A percentile compares a stretch with the other conserved stretches of the same genome.
Evolutionary conservation across 1,284 basidiomycete species (phyloP).

Genomic region (Athelia psychrophila): DNA sequence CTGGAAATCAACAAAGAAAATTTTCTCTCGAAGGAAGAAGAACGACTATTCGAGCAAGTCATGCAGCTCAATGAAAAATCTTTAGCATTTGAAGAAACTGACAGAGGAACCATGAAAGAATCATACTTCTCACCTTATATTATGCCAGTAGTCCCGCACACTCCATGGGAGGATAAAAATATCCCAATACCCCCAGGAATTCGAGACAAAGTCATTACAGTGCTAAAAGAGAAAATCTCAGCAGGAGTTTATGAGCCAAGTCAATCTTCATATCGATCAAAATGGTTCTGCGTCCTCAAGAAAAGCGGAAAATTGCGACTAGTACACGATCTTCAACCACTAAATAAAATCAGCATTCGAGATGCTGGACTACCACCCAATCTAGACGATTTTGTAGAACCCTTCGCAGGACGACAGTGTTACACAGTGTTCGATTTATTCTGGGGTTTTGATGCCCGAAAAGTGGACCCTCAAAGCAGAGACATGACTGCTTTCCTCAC

Average conservation of each 20-base stretch:
- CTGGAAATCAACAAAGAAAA: conserved; percentile 21
- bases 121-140: conserved; percentile 34
- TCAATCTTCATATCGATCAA: conserved; percentile 20
- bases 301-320: conserved; percentile 22
- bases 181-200: conserved; percentile 38
- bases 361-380: conserved; percentile 30
- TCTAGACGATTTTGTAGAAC: conserved; percentile 17
- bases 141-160: conserved; percentile 30
- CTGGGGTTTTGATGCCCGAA: conserved; percentile 13
- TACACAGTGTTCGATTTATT: conserved; percentile 18
- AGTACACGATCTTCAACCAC: conserved; percentile 25
- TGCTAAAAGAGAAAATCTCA: conserved; percentile 25
- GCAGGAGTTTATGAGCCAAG: conserved; percentile 23
- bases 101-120: conserved; percentile 29
- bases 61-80: conserved; percentile 23
- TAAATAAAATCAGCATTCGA: conserved; percentile 19
- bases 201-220: conserved; percentile 26
- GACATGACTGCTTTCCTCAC: conserved; percentile 19
- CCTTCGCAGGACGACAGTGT: conserved; percentile 12
- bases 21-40: conserved; percentile 28
- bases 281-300: conserved; percentile 30
- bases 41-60: conserved; percentile 25
- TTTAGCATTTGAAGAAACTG: conserved; percentile 29
- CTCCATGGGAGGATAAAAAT: conserved; percentile 31
- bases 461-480: conserved; percentile 10